Conservation (phyloP, 2,329 filamentous ascomycete species). For the Monilinia fructigena region DNA sequence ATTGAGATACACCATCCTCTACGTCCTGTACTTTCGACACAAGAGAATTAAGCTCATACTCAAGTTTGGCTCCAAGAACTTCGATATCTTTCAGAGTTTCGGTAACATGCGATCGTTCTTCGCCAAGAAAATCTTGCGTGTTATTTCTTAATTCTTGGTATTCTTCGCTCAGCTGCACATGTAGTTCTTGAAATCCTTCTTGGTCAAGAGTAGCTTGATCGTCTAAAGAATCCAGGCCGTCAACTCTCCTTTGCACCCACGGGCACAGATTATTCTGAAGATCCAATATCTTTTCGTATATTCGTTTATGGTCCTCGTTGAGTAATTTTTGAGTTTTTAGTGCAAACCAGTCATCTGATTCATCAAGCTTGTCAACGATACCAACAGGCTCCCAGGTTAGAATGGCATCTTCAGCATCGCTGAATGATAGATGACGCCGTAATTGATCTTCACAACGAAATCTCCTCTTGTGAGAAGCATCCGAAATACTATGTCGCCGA, state of each 20-base stretch:
- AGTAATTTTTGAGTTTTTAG: conserved; percentile 42
- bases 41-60: conserved; percentile 87
- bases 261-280: conserved; percentile 55
- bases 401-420: conserved; percentile 71
- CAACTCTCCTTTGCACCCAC: conserved; percentile 62
- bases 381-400: conserved; percentile 62
- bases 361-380: conserved; percentile 42
- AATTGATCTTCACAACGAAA: conserved; percentile 58
- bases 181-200: conserved; percentile 63
- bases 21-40: conserved; percentile 80
- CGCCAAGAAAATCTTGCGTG: conserved; percentile 66
- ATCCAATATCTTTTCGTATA: conserved; percentile 53
- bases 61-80: conserved; percentile 76
- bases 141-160: conserved; percentile 66
- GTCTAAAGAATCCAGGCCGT: conserved; percentile 58
- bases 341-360: conserved; percentile 36
- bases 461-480: conserved; percentile 38
- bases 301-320: conserved; percentile 54
- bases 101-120: conserved; percentile 66
- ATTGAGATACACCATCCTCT: conserved; percentile 76
- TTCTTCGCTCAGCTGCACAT: conserved; percentile 67
- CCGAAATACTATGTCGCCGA: conserved; percentile 60
- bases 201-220: conserved; percentile 61
- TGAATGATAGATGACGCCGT: conserved; percentile 73
- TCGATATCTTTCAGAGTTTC: conserved; percentile 79